Evolutionary conservation across 2,329 filamentous ascomycete species (phyloP), one percentile per base, ranked within the genome.

Genomic region (Dactylellina drechsleri): DNA sequence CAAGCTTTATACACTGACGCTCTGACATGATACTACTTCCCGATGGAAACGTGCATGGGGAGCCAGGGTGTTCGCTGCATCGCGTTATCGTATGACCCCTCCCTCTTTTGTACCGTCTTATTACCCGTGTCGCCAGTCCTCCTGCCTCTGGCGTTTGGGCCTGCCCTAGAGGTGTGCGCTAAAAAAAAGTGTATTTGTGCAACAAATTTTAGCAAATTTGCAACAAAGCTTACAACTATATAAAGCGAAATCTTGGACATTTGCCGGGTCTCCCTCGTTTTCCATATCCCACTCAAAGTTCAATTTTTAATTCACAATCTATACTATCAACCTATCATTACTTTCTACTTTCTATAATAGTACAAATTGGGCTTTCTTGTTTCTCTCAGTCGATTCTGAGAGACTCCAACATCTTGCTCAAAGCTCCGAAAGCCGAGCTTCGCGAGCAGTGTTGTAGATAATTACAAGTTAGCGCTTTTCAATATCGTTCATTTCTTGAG

Each of bases 51-150:
- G 50, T 54, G 57, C 66, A 50, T 41, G 49, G 66, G 57, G 40
- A 49, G 7, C 66, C 23, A 40, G 66, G 66, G 61, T 70, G 41
- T 49, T 16, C 23, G 40, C 5, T 41, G 40, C 57, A 57, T 70
- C 66, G 66, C 66, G 66, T 56, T 61, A 70, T 70, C 66, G 66
- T 70, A 57, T 70, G 66, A 70, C 66, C 65, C 50, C 31, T 36
- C 23, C 65, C 58, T 56, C 49, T 40, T 36, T 36, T 23, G 45
- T 28, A 45, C 52, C 47, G 53, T 45, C 57, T 31, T 18, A 41
- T 10, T 47, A 13, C 18, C 54, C 49, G 53, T 43, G 43, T 13
- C 31, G 23, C 45, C 20, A 53, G n/a, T 40, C 31, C 36, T 62
- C 66, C 36, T 61, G 50, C 26, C 50, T 62, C 57, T 62, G 16